Percentiles rank a stretch among this genome's conserved stretches.
Conservation (phyloP, 2,329 filamentous ascomycete genomes). For the Penicillium brevicompactum region DNA sequence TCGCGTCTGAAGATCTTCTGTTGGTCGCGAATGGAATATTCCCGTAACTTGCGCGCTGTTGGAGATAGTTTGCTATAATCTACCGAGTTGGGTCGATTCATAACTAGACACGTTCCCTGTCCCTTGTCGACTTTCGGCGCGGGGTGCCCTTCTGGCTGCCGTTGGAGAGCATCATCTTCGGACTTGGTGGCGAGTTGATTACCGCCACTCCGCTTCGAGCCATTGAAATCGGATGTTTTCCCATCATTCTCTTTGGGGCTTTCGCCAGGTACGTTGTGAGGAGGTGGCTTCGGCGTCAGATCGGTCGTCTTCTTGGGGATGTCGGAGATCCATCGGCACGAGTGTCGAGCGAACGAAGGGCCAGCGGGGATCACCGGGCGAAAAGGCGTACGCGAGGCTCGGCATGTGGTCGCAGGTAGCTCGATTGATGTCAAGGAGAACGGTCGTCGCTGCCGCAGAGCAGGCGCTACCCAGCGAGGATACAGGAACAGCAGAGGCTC, state of each 20-base stretch:
- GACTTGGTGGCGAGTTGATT: too few species aligned
- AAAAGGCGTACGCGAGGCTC: not conserved
- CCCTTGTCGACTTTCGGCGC: too few species aligned
- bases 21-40: slow-evolving; percentile 15
- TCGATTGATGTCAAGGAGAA: slow-evolving; percentile 16
- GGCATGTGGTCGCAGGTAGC: not conserved
- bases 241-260: too few species aligned
- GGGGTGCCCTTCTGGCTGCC: too few species aligned
- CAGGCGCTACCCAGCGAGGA: slow-evolving; percentile 42
- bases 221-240: too few species aligned
- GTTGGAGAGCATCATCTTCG: too few species aligned
- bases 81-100: too few species aligned
- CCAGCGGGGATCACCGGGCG: not conserved
- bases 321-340: slow-evolving; percentile 29
- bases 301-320: not conserved
- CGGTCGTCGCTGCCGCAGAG: slow-evolving; percentile 24
- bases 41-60: too few species aligned
- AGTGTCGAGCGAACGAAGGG: slow-evolving; percentile 10
- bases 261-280: not conserved
- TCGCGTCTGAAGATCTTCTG: slow-evolving; percentile 30
- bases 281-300: not conserved
- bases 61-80: too few species aligned
- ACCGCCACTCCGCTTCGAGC: too few species aligned
- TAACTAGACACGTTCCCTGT: too few species aligned
- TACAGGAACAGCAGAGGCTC: slow-evolving; percentile 51